Base-by-base conservation (phyloP, 495 filamentous ascomycete genomes). In the Tuber magnatum region DNA sequence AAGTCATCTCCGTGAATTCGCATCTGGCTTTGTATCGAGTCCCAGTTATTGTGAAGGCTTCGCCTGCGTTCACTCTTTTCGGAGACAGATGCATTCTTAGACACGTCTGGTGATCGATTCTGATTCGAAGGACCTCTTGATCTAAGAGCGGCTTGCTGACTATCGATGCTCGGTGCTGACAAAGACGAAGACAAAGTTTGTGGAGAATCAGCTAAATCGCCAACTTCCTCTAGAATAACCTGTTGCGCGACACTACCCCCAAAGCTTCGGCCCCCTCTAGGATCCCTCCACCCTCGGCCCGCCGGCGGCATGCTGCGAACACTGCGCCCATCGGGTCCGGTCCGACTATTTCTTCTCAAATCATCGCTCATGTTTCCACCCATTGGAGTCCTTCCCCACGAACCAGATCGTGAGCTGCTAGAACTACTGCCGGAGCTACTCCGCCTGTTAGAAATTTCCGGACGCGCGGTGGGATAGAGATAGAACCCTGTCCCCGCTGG, bases 401-500 rank as follows among this genome's bases (percentile, higher is more conserved):
- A 73, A 16, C 70, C 9, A 18, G 61, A 35, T 9, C 42, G 69
- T 38, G 48, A 43, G 10, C 72, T 40, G 32, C 68, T 71, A 44
- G 69, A 35, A 42, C 72, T 72, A 40, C 40, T 79, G n/a, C 69
- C 71, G 68, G 70, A 56, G 39, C 35, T 43, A 28, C 69, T 32
- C 3, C 40, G 69, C 69, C n/a, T 71, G 44, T 69, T 74, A 40
- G 65, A 71, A 70, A 38, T 44, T 42, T 73, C 74, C 32, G 61
- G 56, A 73, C 70, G 65, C 14, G 79, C 51, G 8, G 74, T 72
- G 38, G 80, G 80, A 75, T 81, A 81, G 68, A 81, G 80, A 68
- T 81, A 75, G 70, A 81, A 81, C 69, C 80, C 80, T 14, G 72
- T 71, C 68, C 80, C 80, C 28, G 76, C 80, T 10, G 80, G 80